Percentiles rank a stretch among this genome's conserved stretches.
These are phyloP conservation scores for Juncus effusus DNA, from an alignment of 176 grass and related monocot genomes.

Conservation along the genomic window DNA sequence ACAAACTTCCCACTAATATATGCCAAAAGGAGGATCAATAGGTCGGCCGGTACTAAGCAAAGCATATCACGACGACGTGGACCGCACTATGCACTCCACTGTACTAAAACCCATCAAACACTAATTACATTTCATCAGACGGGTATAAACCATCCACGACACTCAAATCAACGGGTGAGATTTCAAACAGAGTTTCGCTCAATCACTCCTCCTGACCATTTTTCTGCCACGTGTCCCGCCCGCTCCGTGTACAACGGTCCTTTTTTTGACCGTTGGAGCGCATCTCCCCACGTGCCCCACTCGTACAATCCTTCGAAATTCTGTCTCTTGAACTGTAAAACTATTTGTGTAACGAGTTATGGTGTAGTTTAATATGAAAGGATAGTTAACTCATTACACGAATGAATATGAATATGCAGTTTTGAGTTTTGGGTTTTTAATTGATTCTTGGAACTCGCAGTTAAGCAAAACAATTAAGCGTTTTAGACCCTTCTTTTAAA, in stretches of 20 bases:
- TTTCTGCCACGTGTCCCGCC: background rate
- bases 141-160: background rate
- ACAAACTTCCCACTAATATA: background rate
- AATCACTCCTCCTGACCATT: slow-evolving; percentile 8
- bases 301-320: background rate
- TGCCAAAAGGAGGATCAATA: background rate
- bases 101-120: too few relatives aligned
- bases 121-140: background rate
- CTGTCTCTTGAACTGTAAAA: too few relatives aligned
- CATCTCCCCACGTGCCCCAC: background rate
- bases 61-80: background rate
- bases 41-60: too few relatives aligned
- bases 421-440: too few relatives aligned
- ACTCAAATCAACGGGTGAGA: background rate
- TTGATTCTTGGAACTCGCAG: too few relatives aligned
- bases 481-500: too few relatives aligned
- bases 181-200: background rate
- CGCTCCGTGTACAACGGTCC: slow-evolving; percentile 37
- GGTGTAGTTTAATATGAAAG: too few relatives aligned
- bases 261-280: slow-evolving; percentile 63
- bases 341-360: too few relatives aligned
- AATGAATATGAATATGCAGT: too few relatives aligned
- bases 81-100: too few relatives aligned
- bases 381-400: too few relatives aligned
- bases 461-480: too few relatives aligned